A percentile compares a stretch with the other conserved stretches of the same genome.
These are phyloP conservation scores for Penicillium taxi DNA, from an alignment of 495 filamentous ascomycete genomes.

Conservation along the genomic window DNA sequence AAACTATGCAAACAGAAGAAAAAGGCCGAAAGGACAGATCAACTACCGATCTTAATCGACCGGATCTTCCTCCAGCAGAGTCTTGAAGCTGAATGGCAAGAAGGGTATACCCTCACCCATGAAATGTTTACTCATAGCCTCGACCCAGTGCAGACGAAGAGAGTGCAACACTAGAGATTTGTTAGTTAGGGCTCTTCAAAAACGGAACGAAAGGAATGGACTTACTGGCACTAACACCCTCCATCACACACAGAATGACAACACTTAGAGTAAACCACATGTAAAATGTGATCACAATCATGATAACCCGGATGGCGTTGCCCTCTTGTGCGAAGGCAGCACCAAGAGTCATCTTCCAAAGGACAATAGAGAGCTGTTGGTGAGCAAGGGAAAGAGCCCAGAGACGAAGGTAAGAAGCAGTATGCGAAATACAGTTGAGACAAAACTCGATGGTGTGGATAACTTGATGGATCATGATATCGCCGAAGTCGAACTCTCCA, in stretches of 20 bases:
- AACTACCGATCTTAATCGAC: conserved; percentile 35
- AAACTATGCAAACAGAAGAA: conserved; percentile 4
- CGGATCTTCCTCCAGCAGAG: conserved; percentile 76
- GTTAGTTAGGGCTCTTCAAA: too few species aligned
- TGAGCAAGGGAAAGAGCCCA: conserved; percentile 97
- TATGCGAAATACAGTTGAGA: conserved; percentile 97
- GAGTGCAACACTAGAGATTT: conserved; percentile 63
- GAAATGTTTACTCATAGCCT: conserved; percentile 99
- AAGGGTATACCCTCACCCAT: conserved; percentile 90
- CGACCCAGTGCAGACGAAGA: conserved; percentile 94
- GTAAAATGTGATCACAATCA: conserved; percentile 70
- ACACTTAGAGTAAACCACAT: conserved; percentile 83
- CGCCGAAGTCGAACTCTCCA: conserved; percentile 92
- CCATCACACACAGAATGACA: conserved; percentile 69
- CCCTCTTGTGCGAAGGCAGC: conserved; percentile 56
- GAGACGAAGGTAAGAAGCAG: conserved; percentile 94
- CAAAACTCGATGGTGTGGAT: conserved; percentile 99
- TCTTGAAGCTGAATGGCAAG: conserved; percentile 84
- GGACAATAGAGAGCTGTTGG: conserved; percentile 91
- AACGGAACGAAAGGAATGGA: too few species aligned
- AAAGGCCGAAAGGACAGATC: conserved; percentile 10
- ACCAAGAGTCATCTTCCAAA: conserved; percentile 92
- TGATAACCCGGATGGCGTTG: conserved; percentile 64
- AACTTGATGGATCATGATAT: conserved; percentile 97
- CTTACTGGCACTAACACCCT: conserved; percentile 66